Evolutionary conservation across 331 rosid genomes (phyloP).

Genomic region (Prunus yedoensis): DNA sequence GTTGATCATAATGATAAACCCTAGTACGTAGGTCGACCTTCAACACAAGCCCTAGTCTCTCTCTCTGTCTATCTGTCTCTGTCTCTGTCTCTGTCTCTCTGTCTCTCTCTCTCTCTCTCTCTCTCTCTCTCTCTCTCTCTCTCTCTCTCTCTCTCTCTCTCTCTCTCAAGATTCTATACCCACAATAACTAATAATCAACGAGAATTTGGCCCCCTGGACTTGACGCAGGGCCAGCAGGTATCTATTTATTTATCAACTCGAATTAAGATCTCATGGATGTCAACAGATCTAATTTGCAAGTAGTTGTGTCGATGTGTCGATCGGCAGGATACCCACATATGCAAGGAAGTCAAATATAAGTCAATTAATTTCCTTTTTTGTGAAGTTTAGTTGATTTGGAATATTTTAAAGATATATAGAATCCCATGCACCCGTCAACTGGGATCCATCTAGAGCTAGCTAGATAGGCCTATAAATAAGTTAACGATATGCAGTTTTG

Average conservation of each 20-base stretch:
- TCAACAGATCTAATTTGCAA: not conserved
- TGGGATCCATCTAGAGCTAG: not conserved
- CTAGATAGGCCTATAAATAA: slow-evolving; percentile 1
- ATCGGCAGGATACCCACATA: no score
- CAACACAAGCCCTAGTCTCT: no score
- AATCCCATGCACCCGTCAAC: not conserved
- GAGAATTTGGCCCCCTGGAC: not conserved
- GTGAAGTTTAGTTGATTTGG: not conserved
- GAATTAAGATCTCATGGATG: not conserved
- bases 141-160: not conserved
- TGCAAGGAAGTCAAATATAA: no score
- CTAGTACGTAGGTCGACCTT: no score
- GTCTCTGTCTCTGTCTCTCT: no score
- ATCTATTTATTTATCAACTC: not conserved
- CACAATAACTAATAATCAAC: not conserved
- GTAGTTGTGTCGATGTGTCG: not conserved
- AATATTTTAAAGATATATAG: not conserved
- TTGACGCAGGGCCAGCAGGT: not conserved
- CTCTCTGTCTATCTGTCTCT: no score
- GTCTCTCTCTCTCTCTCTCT: no score
- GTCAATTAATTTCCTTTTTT: not conserved
- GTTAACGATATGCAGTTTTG: not conserved
- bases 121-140: no score
- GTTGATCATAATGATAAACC: no score
- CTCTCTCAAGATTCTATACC: not conserved